Evolutionary conservation across 306 rosid species (phyloP), one percentile per base, ranked within the genome.

Genomic region (Citrullus mucosospermus): DNA sequence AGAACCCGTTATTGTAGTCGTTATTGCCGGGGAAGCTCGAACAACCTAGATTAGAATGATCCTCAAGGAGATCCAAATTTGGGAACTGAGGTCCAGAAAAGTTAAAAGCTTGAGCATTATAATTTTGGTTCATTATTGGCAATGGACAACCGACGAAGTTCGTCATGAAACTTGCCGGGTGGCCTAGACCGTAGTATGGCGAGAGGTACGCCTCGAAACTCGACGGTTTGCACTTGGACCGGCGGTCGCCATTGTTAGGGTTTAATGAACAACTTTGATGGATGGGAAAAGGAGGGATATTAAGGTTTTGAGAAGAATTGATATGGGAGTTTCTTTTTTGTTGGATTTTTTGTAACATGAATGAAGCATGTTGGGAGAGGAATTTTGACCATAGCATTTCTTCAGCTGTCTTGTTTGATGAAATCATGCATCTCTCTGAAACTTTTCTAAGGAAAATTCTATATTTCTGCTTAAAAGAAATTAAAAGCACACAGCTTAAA

Each of bases 401-500:
- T 72, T 72, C 77, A 15, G 44, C 8, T 53, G 43, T 72, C 44
- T 72, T 50, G 77, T 15, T 39, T 58, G 77, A 15, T 25, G 43
- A 2, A 1, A 72, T 8, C 77, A 72, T 25, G 79, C 79, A 75
- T 34, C 66, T n/a, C 36, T 75, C 79, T 4, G 66, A 65, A 56
- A 75, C 79, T 75, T 75, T 75, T 75, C 53, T 75, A 14, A 75
- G 66, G 53, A 75, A 75, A 34, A 75, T 54, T 39, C 79, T 36
- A 12, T 75, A 75, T 56, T 75, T 75, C 79, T 75, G 79, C 51
- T 17, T 9, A 4, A n/a, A 16, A 41, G 32, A n/a, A 62, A 63
- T 63, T 32, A 28, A 12, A 32, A 61, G 14, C 39, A 22, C 6
- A 46, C 32, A 70, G n/a, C 75, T 68, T 41, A 39, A 17, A 67